phyloP scores from a whole-genome alignment of 1,284 basidiomycete genomes.

The Cryptococcus sp. region DNA sequence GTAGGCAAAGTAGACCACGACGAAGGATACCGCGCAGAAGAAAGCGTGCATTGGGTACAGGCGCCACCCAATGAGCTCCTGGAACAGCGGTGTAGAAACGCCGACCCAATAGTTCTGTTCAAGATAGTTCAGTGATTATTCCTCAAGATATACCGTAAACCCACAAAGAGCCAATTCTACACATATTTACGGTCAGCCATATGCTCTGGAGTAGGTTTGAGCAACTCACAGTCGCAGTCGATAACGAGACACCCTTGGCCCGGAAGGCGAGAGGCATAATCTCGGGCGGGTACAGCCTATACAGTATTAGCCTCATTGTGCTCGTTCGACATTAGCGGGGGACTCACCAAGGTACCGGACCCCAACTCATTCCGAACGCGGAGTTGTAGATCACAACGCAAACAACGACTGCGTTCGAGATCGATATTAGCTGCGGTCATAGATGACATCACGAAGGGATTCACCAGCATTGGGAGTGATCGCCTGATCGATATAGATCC shows the following conservation, averaged over 20 bases:
- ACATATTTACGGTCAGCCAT: slow-evolving; percentile 9
- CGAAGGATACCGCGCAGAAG: slow-evolving; percentile 85
- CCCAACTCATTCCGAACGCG: slow-evolving; percentile 70
- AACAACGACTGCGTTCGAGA: slow-evolving; percentile 64
- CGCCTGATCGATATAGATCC: slow-evolving; percentile 85
- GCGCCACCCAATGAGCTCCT: slow-evolving; percentile 88
- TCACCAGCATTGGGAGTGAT: slow-evolving; percentile 72
- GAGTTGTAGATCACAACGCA: slow-evolving; percentile 95
- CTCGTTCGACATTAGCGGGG: neutral
- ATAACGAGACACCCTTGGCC: slow-evolving; percentile 91
- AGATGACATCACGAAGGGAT: slow-evolving; percentile 1
- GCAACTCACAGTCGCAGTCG: slow-evolving; percentile 68
- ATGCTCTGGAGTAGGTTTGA: neutral
- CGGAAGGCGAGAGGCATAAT: slow-evolving; percentile 88
- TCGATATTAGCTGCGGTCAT: slow-evolving; percentile 9
- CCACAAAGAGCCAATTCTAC: slow-evolving; percentile 69
- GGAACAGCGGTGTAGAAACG: slow-evolving; percentile 82
- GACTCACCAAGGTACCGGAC: slow-evolving; percentile 53
- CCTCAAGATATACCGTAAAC: neutral
- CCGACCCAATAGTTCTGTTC: slow-evolving; percentile 64
- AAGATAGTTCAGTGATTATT: slow-evolving; percentile 3
- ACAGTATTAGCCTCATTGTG: slow-evolving; percentile 44
- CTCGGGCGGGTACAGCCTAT: slow-evolving; percentile 90
- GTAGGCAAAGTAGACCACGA: slow-evolving; percentile 60
- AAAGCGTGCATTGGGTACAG: slow-evolving; percentile 96